Evolutionary conservation across 345 rosid species (phyloP).

Genomic region (Nephelium lappaceum): DNA sequence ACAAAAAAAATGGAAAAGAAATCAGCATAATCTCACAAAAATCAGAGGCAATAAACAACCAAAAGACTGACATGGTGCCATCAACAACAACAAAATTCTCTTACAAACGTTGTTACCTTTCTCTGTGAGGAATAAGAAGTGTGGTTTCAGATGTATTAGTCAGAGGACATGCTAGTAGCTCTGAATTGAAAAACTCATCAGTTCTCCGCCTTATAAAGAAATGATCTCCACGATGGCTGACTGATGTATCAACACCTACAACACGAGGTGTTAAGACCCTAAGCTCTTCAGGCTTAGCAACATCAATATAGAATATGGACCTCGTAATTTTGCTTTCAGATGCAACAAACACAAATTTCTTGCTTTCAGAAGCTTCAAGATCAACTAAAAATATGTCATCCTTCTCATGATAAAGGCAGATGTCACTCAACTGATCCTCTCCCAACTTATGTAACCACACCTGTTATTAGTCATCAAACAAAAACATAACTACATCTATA

Average conservation of each 20-base stretch:
- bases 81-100: neutral
- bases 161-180: slow-evolving; percentile 73
- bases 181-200: slow-evolving; percentile 79
- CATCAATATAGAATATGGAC: slow-evolving; percentile 65
- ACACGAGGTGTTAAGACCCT: slow-evolving; percentile 74
- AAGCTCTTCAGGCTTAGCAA: slow-evolving; percentile 64
- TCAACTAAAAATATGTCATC: slow-evolving; percentile 82
- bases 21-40: slow-evolving; percentile 3
- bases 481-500: slow-evolving; percentile 4
- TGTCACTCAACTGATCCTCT: slow-evolving; percentile 65
- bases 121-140: slow-evolving; percentile 79
- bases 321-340: slow-evolving; percentile 82
- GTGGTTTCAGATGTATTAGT: slow-evolving; percentile 60
- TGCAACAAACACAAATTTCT: slow-evolving; percentile 65
- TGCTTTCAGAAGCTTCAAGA: slow-evolving; percentile 75
- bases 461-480: slow-evolving; percentile 36
- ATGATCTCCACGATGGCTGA: slow-evolving; percentile 82
- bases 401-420: slow-evolving; percentile 87
- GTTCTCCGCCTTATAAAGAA: slow-evolving; percentile 80
- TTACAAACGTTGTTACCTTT: slow-evolving; percentile 48
- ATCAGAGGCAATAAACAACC: neutral
- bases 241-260: slow-evolving; percentile 71
- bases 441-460: slow-evolving; percentile 93
- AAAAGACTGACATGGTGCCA: neutral
- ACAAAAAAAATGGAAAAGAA: neutral